A percentile compares a stretch with the other conserved stretches of the same genome.
These are phyloP conservation scores for Sarocladiaceae sp. DNA, from an alignment of 2,329 filamentous ascomycete species.

Conservation along the genomic window DNA sequence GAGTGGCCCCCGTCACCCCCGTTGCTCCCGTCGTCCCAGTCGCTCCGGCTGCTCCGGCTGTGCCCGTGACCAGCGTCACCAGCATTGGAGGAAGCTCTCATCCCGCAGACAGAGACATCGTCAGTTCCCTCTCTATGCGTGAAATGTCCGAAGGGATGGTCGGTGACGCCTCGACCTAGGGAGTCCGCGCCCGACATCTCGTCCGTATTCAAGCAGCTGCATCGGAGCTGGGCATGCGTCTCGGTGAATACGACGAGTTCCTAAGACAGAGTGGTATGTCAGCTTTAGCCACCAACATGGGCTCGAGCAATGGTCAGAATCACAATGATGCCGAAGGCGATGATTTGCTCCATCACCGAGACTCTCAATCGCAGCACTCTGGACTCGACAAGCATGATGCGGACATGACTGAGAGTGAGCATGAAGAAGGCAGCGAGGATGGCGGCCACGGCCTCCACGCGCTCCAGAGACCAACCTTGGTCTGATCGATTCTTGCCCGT, in stretches of 20 bases:
- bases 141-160: constrained; percentile 33
- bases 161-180: constrained; percentile 29
- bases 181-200: constrained; percentile 34
- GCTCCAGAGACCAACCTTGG: neutral
- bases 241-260: constrained; percentile 45
- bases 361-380: neutral
- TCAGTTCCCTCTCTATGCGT: neutral
- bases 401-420: constrained; percentile 4
- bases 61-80: too few species aligned
- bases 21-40: too few species aligned
- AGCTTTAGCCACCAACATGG: neutral
- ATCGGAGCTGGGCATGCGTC: constrained; percentile 46
- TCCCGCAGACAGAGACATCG: neutral
- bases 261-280: too few species aligned
- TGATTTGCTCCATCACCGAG: neutral
- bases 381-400: neutral
- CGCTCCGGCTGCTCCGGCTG: too few species aligned
- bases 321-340: neutral
- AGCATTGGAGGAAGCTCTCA: neutral
- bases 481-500: too few species aligned
- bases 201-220: constrained; percentile 48
- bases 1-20: too few species aligned
- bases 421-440: neutral
- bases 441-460: neutral
- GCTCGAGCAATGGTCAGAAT: neutral